Conservation (phyloP, 441 rosid genomes). For the Gossypium schwendimanii region DNA sequence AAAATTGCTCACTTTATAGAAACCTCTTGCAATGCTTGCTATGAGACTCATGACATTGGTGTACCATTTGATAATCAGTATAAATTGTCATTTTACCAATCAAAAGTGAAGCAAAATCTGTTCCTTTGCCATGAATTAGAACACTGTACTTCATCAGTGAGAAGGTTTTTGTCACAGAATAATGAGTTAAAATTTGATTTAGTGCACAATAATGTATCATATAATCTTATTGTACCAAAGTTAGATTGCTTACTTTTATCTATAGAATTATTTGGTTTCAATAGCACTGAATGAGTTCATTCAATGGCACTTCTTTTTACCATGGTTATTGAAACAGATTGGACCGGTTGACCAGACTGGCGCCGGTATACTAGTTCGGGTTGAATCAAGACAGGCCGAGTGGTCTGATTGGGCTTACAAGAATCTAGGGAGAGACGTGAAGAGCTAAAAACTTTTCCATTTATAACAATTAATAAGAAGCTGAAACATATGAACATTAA, state of each 20-base stretch:
- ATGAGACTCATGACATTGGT: background rate
- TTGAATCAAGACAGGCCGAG: too few relatives aligned
- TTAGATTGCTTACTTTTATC: too few relatives aligned
- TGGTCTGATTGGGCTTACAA: too few relatives aligned
- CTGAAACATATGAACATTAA: constrained; percentile 20
- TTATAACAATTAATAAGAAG: too few relatives aligned
- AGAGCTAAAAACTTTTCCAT: too few relatives aligned
- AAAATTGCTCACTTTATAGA: background rate
- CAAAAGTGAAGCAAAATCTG: background rate
- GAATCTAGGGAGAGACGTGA: too few relatives aligned
- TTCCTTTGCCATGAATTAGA: background rate
- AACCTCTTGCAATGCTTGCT: background rate
- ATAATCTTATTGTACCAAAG: background rate
- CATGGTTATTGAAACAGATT: too few relatives aligned
- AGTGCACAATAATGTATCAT: background rate
- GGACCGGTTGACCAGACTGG: too few relatives aligned
- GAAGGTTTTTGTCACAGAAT: background rate
- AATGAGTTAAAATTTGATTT: background rate
- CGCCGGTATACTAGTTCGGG: too few relatives aligned
- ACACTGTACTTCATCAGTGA: background rate
- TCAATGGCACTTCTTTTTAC: too few relatives aligned
- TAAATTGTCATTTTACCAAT: background rate
- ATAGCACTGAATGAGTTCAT: too few relatives aligned
- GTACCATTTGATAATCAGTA: background rate
- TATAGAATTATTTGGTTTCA: too few relatives aligned